phyloP scores from a whole-genome alignment of 2,329 filamentous ascomycete species.

The Diplodia intermedia region DNA sequence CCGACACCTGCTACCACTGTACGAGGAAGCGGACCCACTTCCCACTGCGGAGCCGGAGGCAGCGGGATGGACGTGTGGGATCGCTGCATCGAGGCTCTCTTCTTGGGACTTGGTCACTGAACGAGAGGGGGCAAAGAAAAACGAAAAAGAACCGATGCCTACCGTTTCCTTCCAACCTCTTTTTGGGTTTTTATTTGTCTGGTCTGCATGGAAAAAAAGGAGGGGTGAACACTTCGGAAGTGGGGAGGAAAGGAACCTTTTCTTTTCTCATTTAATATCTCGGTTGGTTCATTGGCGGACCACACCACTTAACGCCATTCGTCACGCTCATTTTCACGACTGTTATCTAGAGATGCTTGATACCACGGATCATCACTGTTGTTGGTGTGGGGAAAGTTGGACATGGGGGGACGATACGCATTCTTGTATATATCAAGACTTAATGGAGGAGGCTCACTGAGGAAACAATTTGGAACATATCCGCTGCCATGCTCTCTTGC shows the following conservation, averaged over 20 bases:
- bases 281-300: background rate
- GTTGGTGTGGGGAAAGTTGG: background rate
- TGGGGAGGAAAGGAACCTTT: background rate
- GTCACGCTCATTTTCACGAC: conserved; percentile 1
- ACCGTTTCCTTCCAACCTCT: background rate
- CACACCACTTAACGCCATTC: background rate
- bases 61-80: conserved; percentile 26
- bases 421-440: conserved; percentile 1
- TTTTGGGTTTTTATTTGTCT: background rate
- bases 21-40: background rate
- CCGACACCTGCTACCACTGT: background rate
- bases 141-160: background rate
- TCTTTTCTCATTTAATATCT: background rate
- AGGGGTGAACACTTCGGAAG: background rate
- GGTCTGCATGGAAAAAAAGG: background rate
- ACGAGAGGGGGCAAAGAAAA: background rate
- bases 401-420: background rate
- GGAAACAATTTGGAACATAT: background rate
- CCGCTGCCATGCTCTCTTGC: background rate
- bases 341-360: conserved; percentile 3
- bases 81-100: conserved; percentile 19
- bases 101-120: conserved; percentile 21
- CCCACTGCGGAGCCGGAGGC: conserved; percentile 8
- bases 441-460: background rate
- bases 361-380: conserved; percentile 4